Evolutionary conservation across 768 basidiomycete species (phyloP).

Genomic region (Leccinum variicolor): DNA sequence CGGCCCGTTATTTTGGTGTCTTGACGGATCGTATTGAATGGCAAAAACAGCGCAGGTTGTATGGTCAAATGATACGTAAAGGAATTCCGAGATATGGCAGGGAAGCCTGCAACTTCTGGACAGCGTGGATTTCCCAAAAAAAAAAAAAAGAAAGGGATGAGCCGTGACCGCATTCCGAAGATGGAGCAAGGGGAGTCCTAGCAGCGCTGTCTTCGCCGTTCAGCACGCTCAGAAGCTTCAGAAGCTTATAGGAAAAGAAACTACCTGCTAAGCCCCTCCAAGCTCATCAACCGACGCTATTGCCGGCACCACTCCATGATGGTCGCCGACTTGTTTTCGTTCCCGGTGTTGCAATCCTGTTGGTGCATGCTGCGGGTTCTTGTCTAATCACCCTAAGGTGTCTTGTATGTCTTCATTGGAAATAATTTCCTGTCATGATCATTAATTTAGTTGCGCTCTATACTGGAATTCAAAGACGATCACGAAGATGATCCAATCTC

Average conservation of each 20-base stretch:
- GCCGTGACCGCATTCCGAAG: conserved; percentile 24
- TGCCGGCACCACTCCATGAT: conserved; percentile 39
- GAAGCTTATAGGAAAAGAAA: conserved; percentile 38
- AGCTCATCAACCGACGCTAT: conserved; percentile 33
- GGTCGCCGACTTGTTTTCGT: conserved; percentile 28
- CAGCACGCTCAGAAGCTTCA: conserved; percentile 11
- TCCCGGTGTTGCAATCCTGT: conserved; percentile 45
- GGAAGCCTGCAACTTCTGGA: neutral
- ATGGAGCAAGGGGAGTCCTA: conserved; percentile 13
- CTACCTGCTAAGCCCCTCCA: conserved; percentile 12
- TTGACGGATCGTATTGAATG: conserved; percentile 6
- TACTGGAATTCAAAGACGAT: conserved; percentile 45
- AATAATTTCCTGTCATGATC: conserved; percentile 37
- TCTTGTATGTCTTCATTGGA: conserved; percentile 12
- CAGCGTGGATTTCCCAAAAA: conserved; percentile 16
- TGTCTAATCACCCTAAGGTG: no score
- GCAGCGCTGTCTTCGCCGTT: neutral
- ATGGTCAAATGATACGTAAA: conserved; percentile 3
- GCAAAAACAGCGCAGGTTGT: conserved; percentile 17
- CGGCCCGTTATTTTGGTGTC: neutral
- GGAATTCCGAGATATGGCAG: neutral
- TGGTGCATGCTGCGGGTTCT: conserved; percentile 31
- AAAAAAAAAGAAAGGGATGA: conserved; percentile 6
- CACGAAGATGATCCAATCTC: conserved; percentile 53
- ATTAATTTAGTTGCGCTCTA: conserved; percentile 41